Percentiles rank a stretch among this genome's conserved stretches.
These are phyloP conservation scores for Eimeria sp. DNA, from an alignment of 169 alveolate genomes.

Conservation along the genomic window DNA sequence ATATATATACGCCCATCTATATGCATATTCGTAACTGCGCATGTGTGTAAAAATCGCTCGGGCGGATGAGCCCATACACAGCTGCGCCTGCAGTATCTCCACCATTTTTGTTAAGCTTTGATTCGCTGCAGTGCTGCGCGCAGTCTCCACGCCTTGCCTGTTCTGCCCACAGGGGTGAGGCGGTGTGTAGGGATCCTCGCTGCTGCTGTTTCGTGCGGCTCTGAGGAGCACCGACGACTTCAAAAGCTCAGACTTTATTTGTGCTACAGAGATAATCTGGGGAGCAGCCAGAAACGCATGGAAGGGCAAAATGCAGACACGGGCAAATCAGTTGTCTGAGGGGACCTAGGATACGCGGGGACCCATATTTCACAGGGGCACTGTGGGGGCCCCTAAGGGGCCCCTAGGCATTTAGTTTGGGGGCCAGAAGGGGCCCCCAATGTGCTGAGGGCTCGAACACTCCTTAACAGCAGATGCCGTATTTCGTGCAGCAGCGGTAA, in stretches of 20 bases:
- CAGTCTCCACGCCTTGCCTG: not conserved
- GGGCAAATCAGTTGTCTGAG: not conserved
- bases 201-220: not conserved
- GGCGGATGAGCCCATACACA: not conserved
- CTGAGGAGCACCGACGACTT: not conserved
- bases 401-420: not conserved
- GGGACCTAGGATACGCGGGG: not conserved
- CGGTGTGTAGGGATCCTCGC: not conserved
- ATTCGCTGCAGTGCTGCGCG: not conserved
- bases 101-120: not conserved
- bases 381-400: constrained; percentile 5
- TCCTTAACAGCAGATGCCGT: constrained; percentile 20
- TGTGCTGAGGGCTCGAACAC: not conserved
- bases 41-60: not conserved
- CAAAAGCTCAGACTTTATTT: not conserved
- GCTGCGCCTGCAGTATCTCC: not conserved
- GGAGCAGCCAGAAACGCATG: not conserved
- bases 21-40: not conserved
- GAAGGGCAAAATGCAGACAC: not conserved
- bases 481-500: not conserved
- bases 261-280: not conserved
- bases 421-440: not conserved
- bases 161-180: not conserved
- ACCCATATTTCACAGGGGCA: not conserved
- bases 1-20: not conserved